Conservation (phyloP, 108 stramenopile species). For the Fistulifera pelliculosa region DNA sequence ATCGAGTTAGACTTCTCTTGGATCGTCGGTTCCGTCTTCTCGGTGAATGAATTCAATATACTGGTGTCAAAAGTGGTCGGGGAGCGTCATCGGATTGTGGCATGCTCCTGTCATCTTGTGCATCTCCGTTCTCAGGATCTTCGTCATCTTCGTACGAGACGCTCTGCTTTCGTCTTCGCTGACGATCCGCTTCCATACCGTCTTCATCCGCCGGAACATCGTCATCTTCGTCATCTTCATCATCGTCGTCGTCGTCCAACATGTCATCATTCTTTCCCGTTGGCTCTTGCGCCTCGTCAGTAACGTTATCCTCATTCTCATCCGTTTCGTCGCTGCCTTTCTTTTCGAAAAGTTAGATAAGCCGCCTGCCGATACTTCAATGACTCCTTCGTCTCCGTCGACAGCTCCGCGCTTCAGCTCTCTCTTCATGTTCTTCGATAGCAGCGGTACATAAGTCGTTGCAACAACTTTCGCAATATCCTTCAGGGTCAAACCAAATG, state of each 20-base stretch:
- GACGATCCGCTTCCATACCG: conserved; percentile 37
- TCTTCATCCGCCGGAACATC: conserved; percentile 49
- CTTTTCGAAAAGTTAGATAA: no score
- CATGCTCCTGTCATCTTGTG: conserved; percentile 20
- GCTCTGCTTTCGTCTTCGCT: conserved; percentile 49
- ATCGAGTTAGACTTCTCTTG: conserved; percentile 46
- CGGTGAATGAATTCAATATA: conserved; percentile 11
- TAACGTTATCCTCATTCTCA: conserved; percentile 69
- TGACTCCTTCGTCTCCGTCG: conserved; percentile 30
- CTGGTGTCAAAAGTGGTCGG: conserved; percentile 18
- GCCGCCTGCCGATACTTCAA: conserved; percentile 16
- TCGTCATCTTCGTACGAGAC: conserved; percentile 55
- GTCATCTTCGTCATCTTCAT: conserved; percentile 73
- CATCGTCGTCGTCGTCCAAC: conserved; percentile 51
- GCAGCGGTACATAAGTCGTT: conserved; percentile 56
- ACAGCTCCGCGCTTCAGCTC: conserved; percentile 64
- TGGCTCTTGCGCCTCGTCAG: conserved; percentile 19
- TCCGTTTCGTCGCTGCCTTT: conserved; percentile 35
- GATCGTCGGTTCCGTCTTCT: conserved; percentile 17
- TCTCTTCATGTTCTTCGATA: conserved; percentile 69
- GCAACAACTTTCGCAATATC: conserved; percentile 74
- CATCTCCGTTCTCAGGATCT: not conserved
- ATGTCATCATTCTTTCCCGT: conserved; percentile 32
- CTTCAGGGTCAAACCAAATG: conserved; percentile 82
- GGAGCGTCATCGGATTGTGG: conserved; percentile 44